Conservation (phyloP, 2,329 filamentous ascomycete genomes). For the Aspergillus brasiliensis region DNA sequence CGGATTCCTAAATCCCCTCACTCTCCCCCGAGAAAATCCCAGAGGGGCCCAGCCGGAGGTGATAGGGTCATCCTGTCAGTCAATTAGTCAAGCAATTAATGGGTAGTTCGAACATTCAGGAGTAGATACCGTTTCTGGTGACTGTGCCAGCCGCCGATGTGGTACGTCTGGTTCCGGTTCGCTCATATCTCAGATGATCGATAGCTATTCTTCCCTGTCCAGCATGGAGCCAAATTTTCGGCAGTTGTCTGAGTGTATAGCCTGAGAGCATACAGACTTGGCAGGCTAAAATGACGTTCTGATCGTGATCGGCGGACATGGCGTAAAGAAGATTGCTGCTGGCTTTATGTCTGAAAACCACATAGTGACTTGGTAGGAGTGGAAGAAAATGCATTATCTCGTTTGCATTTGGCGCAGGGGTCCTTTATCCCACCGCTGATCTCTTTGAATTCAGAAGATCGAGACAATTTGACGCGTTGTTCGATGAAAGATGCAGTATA, state of each 20-base stretch:
- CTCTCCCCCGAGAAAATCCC: not conserved
- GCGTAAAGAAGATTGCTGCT: not conserved
- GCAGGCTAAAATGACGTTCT: not conserved
- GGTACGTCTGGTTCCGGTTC: not conserved
- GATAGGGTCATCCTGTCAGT: not conserved
- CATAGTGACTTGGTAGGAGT: not conserved
- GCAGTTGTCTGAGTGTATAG: not conserved
- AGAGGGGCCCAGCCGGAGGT: not conserved
- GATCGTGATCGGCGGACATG: not conserved
- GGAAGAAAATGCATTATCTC: not conserved
- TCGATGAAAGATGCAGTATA: not conserved
- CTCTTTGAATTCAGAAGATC: not conserved
- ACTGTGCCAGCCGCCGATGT: too few relatives aligned
- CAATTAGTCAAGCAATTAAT: not conserved
- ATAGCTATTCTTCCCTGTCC: not conserved
- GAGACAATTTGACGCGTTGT: not conserved
- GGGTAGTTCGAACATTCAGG: not conserved
- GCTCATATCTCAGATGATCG: not conserved
- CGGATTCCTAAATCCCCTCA: slow-evolving; percentile 13
- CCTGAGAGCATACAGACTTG: not conserved
- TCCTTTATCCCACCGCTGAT: not conserved
- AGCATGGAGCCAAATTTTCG: not conserved
- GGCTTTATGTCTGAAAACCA: not conserved
- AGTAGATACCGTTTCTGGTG: not conserved
- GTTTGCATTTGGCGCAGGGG: not conserved